Evolutionary conservation across 2,329 filamentous ascomycete species (phyloP), one percentile per base, ranked within the genome.

Genomic region (Phoma sp.): DNA sequence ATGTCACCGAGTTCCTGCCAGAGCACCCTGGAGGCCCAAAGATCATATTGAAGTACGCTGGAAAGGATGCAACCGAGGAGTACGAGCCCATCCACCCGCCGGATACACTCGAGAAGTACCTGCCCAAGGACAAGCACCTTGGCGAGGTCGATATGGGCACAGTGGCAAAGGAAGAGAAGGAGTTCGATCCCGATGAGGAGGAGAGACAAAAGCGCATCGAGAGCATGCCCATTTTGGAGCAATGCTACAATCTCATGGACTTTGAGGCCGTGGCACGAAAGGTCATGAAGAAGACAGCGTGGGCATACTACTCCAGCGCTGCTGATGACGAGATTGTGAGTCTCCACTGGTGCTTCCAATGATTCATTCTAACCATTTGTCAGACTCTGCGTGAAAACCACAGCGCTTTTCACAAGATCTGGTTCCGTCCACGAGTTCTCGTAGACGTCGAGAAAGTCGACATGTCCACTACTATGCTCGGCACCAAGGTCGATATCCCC

Each of bases 271-370:
- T 98, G 32, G 95, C 95, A 5, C 87, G 89, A 67, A 82, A 86
- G 35, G 86, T 96, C 52, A 97, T 98, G 94, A 97, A 96, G 84
- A 96, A 90, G 80, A 89, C 88, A 1, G 94, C 94, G 0, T 99
- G 95, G 95, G 95, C 90, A 24, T 99, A 99, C 80, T 99, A 99
- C 77, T 96, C 92, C 0, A 95, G 90, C 71, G 94, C 91, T 52
- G 92, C 94, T 0, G 91, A 95, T 71, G 91, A 96, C 70, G 91
- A 94, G 76, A 92, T 94, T 77, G 89, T 91, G 73, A 70, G 85
- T 74, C 46, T 22, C 22, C 12, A n/a, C 12, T 13, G 13, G 4
- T 13, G 9, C 32, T 1, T 27, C 15, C 1, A 22, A 4, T 19
- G 6, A n/a, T 31, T 37, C 39, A 43, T 5, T n/a, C 63, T 63